Conservation (phyloP, 2,329 filamentous ascomycete genomes). For the Cercospora sojina region DNA sequence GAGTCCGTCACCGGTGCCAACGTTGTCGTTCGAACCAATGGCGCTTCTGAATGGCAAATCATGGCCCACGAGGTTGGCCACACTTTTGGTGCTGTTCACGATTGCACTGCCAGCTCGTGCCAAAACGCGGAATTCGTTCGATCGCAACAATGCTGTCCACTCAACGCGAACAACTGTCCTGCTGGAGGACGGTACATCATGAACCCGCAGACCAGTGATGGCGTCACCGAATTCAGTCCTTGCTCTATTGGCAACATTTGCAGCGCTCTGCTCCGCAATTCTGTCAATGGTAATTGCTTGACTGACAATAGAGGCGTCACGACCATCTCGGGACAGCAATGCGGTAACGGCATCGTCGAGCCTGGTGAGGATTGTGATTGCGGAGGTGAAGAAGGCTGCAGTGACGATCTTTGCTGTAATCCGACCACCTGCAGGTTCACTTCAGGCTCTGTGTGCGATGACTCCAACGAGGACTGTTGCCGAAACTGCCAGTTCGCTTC, state of each 20-base stretch:
- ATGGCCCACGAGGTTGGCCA: slow-evolving; percentile 93
- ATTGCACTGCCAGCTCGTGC: slow-evolving; percentile 74
- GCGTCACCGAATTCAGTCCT: slow-evolving; percentile 77
- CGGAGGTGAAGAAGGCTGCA: slow-evolving; percentile 72
- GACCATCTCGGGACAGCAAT: slow-evolving; percentile 79
- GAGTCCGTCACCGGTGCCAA: slow-evolving; percentile 84
- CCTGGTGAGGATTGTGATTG: slow-evolving; percentile 94
- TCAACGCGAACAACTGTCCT: slow-evolving; percentile 66
- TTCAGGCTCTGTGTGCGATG: slow-evolving; percentile 71
- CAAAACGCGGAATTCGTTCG: slow-evolving; percentile 58
- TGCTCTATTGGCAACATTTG: slow-evolving; percentile 95
- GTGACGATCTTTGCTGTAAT: slow-evolving; percentile 77
- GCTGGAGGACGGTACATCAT: slow-evolving; percentile 83
- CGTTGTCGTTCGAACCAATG: slow-evolving; percentile 73
- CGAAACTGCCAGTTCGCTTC: slow-evolving; percentile 66
- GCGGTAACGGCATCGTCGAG: slow-evolving; percentile 97
- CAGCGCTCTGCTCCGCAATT: slow-evolving; percentile 73
- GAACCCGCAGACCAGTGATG: slow-evolving; percentile 80
- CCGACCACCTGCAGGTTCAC: slow-evolving; percentile 83
- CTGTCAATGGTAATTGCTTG: slow-evolving; percentile 73
- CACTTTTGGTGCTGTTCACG: slow-evolving; percentile 93
- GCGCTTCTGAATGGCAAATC: slow-evolving; percentile 83
- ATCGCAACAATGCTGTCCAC: slow-evolving; percentile 75
- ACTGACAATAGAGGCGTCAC: slow-evolving; percentile 81
- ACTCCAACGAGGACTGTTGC: slow-evolving; percentile 84